These are phyloP conservation scores for Paragyromitra xinjiangensis DNA, from an alignment of 495 filamentous ascomycete species.

Conservation along the genomic window DNA sequence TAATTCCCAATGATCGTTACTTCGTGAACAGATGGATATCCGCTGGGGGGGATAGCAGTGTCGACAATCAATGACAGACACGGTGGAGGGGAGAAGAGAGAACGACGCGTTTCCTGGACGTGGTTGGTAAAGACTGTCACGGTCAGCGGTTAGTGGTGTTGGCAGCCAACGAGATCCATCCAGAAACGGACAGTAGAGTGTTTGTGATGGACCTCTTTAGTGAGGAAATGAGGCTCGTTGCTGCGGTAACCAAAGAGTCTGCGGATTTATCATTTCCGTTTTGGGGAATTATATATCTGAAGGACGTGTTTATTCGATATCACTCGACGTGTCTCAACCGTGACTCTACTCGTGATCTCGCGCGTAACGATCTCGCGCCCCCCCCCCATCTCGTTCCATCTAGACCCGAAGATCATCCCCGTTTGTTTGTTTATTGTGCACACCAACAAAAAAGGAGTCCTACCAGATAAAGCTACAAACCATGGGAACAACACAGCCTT, in stretches of 20 bases:
- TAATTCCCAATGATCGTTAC: slow-evolving; percentile 4
- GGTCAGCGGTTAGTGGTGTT: background rate
- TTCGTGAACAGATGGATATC: slow-evolving; percentile 5
- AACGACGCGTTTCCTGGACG: background rate
- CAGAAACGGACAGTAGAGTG: background rate
- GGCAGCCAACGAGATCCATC: background rate
- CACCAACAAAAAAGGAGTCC: background rate
- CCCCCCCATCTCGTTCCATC: background rate
- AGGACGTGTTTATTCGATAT: background rate
- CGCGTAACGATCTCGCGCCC: background rate
- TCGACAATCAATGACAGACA: background rate
- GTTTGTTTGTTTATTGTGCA: background rate
- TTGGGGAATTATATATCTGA: background rate
- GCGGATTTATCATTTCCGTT: background rate
- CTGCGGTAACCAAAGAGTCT: slow-evolving; percentile 6
- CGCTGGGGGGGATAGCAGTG: background rate
- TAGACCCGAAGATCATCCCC: background rate
- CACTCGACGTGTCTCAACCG: slow-evolving; percentile 1
- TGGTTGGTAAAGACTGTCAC: too few relatives aligned
- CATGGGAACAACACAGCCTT: slow-evolving; percentile 1
- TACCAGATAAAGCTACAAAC: background rate
- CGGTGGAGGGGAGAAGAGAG: background rate
- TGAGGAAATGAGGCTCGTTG: slow-evolving; percentile 22
- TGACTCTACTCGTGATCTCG: background rate
- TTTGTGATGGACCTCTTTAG: slow-evolving; percentile 8